These are phyloP conservation scores for Russula sp. DNA, from an alignment of 768 basidiomycete species.

Conservation along the genomic window DNA sequence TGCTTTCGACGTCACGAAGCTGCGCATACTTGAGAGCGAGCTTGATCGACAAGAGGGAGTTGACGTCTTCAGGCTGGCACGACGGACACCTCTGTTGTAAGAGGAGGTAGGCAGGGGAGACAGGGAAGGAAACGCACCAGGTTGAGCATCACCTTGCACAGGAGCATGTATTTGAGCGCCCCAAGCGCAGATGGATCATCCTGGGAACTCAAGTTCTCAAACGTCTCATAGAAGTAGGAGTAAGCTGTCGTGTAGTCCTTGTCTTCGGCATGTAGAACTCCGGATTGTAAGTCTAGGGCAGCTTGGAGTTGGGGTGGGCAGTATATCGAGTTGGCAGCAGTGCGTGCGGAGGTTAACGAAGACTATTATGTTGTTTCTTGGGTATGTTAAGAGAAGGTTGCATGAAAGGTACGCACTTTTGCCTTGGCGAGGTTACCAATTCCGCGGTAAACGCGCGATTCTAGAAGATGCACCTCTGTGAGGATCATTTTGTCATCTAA, in stretches of 20 bases:
- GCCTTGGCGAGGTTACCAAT: conserved; percentile 85
- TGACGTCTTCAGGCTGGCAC: conserved; percentile 85
- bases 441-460: conserved; percentile 85
- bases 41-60: conserved; percentile 77
- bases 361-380: conserved; percentile 40
- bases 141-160: conserved; percentile 98
- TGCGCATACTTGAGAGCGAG: conserved; percentile 84
- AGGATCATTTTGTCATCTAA: conserved; percentile 98
- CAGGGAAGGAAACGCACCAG: conserved; percentile 46
- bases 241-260: conserved; percentile 97
- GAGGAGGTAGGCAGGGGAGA: background rate
- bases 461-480: conserved; percentile 92
- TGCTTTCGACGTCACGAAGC: conserved; percentile 84
- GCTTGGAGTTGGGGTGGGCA: conserved; percentile 67
- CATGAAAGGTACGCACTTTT: conserved; percentile 46
- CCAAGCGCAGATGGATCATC: conserved; percentile 61
- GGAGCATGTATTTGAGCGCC: conserved; percentile 94
- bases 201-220: conserved; percentile 78
- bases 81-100: background rate
- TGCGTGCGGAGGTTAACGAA: conserved; percentile 81
- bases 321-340: conserved; percentile 93
- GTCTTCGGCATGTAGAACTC: conserved; percentile 91
- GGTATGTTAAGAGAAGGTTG: background rate
- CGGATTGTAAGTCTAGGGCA: conserved; percentile 58
- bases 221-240: conserved; percentile 96